Conservation (phyloP, 73 alveolate genomes). For the Paramecium octaurelia region DNA sequence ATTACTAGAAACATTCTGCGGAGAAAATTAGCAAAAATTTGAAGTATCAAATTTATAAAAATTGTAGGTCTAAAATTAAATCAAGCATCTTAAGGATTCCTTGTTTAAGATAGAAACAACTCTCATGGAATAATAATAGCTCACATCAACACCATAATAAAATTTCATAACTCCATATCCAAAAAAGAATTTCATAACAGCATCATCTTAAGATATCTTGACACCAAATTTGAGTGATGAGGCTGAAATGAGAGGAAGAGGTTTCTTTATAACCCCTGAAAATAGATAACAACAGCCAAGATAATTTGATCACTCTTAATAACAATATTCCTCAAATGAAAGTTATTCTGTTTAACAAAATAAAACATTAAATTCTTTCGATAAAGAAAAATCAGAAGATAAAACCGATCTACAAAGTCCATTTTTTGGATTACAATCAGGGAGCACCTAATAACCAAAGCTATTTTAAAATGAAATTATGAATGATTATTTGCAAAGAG, state of each 20-base stretch:
- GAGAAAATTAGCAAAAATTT: constrained; percentile 10
- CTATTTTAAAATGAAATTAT: background rate
- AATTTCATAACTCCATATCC: constrained; percentile 42
- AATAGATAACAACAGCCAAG: constrained; percentile 19
- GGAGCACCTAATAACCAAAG: background rate
- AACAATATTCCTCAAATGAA: background rate
- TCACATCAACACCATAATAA: background rate
- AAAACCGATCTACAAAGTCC: background rate
- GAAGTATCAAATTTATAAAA: background rate
- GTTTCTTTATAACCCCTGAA: constrained; percentile 41
- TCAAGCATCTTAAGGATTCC: background rate
- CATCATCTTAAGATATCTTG: background rate
- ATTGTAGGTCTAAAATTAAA: constrained; percentile 9
- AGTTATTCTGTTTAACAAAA: background rate
- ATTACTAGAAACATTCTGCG: constrained; percentile 5
- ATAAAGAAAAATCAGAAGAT: constrained; percentile 3
- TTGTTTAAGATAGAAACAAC: constrained; percentile 6
- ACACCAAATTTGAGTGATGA: constrained; percentile 45
- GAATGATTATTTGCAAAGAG: background rate
- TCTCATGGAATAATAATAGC: background rate
- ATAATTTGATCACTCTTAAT: constrained; percentile 17
- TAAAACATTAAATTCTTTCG: constrained; percentile 22
- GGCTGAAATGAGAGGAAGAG: constrained; percentile 8
- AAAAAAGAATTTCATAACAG: constrained; percentile 11
- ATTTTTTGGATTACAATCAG: background rate